Base-by-base conservation (phyloP, 2,329 filamentous ascomycete genomes). In the Calcarisporium arbuscula region DNA sequence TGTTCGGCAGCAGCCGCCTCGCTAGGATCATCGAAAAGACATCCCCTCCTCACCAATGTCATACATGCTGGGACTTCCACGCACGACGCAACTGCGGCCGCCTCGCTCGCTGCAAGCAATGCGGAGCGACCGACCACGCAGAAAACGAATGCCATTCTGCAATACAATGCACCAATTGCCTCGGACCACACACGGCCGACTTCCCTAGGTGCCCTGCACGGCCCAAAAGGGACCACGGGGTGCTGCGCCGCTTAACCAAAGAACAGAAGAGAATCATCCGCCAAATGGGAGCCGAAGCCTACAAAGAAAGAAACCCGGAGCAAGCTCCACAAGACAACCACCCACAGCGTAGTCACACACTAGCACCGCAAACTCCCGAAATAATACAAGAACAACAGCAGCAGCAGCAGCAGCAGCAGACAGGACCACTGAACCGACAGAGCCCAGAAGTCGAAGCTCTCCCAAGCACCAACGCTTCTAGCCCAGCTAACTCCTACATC, bases 41-140 rank as follows among this genome's bases (percentile, higher is more conserved):
- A 4, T 22, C 15, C 17, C 12, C 27, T 4, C 34, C 29, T 15
- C 31, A 18, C 14, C 21, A 36, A n/a, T 36, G 19, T 18, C 30
- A 34, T 8, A 38, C 30, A 8, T 38, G 36, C 36, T 38, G 26
- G 36, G 31, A 38, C 20, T 31, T 30, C n/a, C 31, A 38, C 20
- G 19, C 36, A 6, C 28, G 23, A 22, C 8, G 34, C 19, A 32
- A 4, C 8, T 38, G 31, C 26, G 28, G 31, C 27, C 25, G 36
- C 4, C 14, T 4, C 12, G 6, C 31, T 2, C 25, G 16, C 15
- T 34, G 25, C 17, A 28, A n/a, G 14, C 32, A 19, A 11, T 34
- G 32, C 18, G 25, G 32, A 14, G 22, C 19, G 25, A 16, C 16
- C 12, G 18, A 20, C 17, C 32, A 28, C 19, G 8, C 12, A 8